These are phyloP conservation scores for Purshia tridentata DNA, from an alignment of 306 rosid species.

Conservation along the genomic window DNA sequence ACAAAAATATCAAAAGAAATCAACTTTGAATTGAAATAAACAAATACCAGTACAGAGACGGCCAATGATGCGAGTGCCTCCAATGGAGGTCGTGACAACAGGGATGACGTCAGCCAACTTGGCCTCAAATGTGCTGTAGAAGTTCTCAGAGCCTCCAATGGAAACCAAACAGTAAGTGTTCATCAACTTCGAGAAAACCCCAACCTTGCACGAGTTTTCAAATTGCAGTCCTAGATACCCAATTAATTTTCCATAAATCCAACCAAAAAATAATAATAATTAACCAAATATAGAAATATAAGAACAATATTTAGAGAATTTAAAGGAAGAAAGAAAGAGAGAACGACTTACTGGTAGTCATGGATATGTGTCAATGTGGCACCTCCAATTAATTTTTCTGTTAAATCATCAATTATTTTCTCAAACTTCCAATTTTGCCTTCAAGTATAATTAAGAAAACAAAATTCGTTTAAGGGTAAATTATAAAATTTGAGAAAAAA, in stretches of 20 bases:
- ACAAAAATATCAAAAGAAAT: not conserved
- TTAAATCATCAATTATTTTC: no score
- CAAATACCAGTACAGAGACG: conserved; percentile 86
- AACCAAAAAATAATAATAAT: no score
- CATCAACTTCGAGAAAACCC: conserved; percentile 93
- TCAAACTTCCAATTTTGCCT: no score
- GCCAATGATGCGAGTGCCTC: conserved; percentile 83
- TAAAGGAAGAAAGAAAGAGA: not conserved
- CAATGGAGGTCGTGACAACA: conserved; percentile 80
- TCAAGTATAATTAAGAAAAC: no score
- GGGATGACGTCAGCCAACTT: conserved; percentile 81
- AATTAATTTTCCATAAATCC: not conserved
- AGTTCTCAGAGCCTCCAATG: conserved; percentile 92
- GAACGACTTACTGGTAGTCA: conserved; percentile 19
- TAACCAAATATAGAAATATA: not conserved
- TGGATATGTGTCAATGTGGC: no score
- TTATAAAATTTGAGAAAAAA: no score
- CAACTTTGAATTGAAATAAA: not conserved
- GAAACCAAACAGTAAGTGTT: conserved; percentile 96
- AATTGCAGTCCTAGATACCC: conserved; percentile 70
- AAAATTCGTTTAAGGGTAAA: no score
- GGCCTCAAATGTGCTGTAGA: conserved; percentile 80
- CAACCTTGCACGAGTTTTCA: conserved; percentile 86
- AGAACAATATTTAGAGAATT: not conserved
- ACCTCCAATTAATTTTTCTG: no score